Evolutionary conservation across 2,329 filamentous ascomycete genomes (phyloP), one percentile per base, ranked within the genome.

Genomic region (Fusarium tuaranense): DNA sequence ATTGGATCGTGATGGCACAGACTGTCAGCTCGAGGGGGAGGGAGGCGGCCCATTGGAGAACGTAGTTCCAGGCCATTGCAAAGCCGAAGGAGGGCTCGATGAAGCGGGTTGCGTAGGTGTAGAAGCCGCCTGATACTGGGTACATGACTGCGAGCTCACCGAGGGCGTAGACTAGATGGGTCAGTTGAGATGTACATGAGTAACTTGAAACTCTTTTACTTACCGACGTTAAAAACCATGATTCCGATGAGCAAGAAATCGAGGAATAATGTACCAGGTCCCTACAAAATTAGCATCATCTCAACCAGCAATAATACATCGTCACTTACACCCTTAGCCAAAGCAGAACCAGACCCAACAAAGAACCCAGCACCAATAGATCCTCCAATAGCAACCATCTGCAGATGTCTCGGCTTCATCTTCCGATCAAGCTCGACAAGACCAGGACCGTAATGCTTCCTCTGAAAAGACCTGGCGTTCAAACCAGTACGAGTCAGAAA

Each of bases 301-400:
- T 27, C 27, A 25, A 27, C 6, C 14, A 20, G 13, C 27, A 36
- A 16, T 25, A 7, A 14, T 10, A 6, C 0, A 18, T 41, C 16
- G 60, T 9, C 22, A 25, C 71, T 74, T 74, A 74, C 71, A 83
- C 89, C 89, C 61, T 82, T 85, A 69, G 77, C 77, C 34, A 91
- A 82, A 41, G 89, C 89, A 73, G 82, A 80, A 72, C 89, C 89
- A 60, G 88, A 89, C 75, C 89, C 88, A 78, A 91, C 89, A 81
- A 91, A 91, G 84, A 91, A 89, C 81, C 89, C 89, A 79, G 89
- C 89, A 80, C 89, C 89, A 69, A 91, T 91, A 39, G 88, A 89
- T 60, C 89, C 89, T 78, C 88, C 88, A 67, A 91, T 90, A 75
- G 88, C 87, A 82, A 90, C 90, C 89, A 91, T 90, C 81, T 91